These are phyloP conservation scores for Nitzschia sp. DNA, from an alignment of 108 stramenopile genomes.

Conservation along the genomic window DNA sequence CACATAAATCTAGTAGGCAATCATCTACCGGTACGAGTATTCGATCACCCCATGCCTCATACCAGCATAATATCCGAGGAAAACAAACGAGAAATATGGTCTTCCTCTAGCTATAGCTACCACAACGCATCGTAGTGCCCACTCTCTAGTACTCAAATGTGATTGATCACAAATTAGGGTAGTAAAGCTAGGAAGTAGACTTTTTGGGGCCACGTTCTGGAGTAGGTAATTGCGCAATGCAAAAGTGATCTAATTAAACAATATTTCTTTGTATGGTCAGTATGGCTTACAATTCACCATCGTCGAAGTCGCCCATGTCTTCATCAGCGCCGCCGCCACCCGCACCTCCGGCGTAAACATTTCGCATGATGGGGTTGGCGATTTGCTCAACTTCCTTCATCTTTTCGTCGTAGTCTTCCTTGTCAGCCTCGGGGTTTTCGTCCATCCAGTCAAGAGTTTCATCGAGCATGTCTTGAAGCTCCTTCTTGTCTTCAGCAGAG, in stretches of 20 bases:
- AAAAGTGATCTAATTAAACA: slow-evolving; percentile 12
- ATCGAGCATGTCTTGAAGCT: slow-evolving; percentile 84
- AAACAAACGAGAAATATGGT: too few species aligned
- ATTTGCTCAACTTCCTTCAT: slow-evolving; percentile 94
- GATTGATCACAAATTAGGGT: too few species aligned
- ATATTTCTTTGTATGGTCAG: slow-evolving; percentile 13
- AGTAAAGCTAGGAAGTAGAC: too few species aligned
- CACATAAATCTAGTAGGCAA: too few species aligned
- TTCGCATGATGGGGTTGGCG: slow-evolving; percentile 93
- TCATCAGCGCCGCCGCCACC: slow-evolving; percentile 66
- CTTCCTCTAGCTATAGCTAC: too few species aligned
- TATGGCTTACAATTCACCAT: slow-evolving; percentile 69
- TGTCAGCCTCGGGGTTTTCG: slow-evolving; percentile 92
- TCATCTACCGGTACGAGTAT: too few species aligned
- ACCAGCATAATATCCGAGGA: too few species aligned
- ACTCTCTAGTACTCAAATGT: too few species aligned
- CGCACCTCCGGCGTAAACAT: slow-evolving; percentile 82
- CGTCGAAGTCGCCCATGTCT: slow-evolving; percentile 62
- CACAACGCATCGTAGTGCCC: too few species aligned
- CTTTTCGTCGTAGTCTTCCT: slow-evolving; percentile 94
- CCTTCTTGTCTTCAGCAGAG: slow-evolving; percentile 91
- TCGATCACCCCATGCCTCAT: too few species aligned
- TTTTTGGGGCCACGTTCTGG: too few species aligned
- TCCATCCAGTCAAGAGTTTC: slow-evolving; percentile 97
- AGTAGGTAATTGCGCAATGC: too few species aligned